phyloP scores from a whole-genome alignment of 768 basidiomycete genomes.

The Glaciozyma antarctica region DNA sequence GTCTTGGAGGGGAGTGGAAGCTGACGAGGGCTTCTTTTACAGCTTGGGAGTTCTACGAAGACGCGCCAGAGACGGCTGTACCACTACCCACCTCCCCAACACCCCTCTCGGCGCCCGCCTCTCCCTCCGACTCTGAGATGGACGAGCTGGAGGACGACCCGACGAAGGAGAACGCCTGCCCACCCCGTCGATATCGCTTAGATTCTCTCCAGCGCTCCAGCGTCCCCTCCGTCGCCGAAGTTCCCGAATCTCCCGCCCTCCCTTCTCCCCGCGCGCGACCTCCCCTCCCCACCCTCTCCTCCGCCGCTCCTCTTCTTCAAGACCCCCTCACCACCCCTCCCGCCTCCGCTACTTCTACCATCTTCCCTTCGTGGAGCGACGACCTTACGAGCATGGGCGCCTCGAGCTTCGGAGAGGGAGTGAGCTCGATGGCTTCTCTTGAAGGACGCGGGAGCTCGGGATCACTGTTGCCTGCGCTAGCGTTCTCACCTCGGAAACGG shows the following conservation, averaged over 20 bases:
- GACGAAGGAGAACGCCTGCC: not conserved
- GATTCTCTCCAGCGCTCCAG: not conserved
- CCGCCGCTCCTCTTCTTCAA: not conserved
- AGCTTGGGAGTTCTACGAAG: conserved; percentile 1
- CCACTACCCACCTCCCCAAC: not conserved
- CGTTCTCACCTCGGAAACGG: not conserved
- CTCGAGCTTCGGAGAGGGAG: not conserved
- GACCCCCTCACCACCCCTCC: not conserved
- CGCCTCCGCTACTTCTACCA: not conserved
- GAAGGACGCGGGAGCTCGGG: not conserved
- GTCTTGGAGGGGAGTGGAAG: not conserved
- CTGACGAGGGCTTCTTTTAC: not conserved
- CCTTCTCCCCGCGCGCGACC: not conserved
- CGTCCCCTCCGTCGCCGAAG: not conserved
- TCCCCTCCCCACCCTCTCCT: not conserved
- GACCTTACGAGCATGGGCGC: not conserved
- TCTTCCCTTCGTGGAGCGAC: not conserved
- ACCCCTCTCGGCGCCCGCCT: not conserved
- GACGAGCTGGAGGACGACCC: not conserved
- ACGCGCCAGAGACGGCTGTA: not conserved
- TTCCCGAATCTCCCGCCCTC: not conserved
- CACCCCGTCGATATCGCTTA: not conserved
- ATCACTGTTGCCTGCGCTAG: not conserved
- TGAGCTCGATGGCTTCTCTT: not conserved
- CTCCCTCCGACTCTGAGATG: not conserved